Evolutionary conservation across 768 basidiomycete genomes (phyloP).

Genomic region (Kwoniella sp.): DNA sequence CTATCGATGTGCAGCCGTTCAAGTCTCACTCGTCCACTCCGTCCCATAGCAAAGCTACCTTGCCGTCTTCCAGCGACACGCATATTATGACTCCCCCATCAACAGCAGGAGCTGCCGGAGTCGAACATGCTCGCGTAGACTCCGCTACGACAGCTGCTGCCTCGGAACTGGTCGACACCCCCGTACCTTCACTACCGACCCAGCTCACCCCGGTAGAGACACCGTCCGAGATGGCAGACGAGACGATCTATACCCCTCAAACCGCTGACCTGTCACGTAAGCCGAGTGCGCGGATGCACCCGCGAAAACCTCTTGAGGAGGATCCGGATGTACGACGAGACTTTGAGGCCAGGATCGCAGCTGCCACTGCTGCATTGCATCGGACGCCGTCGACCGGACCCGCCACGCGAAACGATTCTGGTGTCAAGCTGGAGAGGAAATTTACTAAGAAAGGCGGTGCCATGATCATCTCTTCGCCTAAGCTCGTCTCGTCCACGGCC

Average conservation of each 20-base stretch:
- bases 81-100: conserved; percentile 15
- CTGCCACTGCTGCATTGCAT: conserved; percentile 38
- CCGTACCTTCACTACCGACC: conserved; percentile 7
- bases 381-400: conserved; percentile 35
- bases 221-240: conserved; percentile 15
- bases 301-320: conserved; percentile 12
- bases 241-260: conserved; percentile 13
- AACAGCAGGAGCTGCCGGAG: background rate
- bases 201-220: background rate
- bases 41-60: background rate
- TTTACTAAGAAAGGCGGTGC: conserved; percentile 24
- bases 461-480: conserved; percentile 38
- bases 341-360: conserved; percentile 40
- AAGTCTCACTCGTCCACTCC: conserved; percentile 1
- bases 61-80: conserved; percentile 7
- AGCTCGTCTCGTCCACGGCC: conserved; percentile 36
- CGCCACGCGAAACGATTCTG: too few species aligned
- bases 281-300: background rate
- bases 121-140: too few species aligned
- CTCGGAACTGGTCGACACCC: background rate
- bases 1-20: background rate
- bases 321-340: conserved; percentile 32
- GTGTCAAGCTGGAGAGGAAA: conserved; percentile 29
- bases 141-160: too few species aligned
- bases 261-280: conserved; percentile 7